These are phyloP conservation scores for Chrysosporium keratinophilum DNA, from an alignment of 2,329 filamentous ascomycete species.

Conservation along the genomic window DNA sequence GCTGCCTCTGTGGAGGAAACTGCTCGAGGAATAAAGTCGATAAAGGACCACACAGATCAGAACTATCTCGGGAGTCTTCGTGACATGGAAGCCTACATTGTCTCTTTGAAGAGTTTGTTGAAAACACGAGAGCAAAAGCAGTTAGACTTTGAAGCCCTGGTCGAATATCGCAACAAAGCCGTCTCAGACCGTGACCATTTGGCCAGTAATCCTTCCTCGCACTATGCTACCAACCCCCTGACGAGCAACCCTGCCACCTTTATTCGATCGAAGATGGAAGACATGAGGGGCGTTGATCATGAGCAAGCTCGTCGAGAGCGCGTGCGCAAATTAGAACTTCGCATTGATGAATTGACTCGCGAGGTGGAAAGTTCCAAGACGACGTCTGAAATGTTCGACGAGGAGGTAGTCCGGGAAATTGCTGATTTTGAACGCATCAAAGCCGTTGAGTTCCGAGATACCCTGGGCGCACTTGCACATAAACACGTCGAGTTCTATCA, in stretches of 20 bases:
- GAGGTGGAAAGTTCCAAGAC: slow-evolving; percentile 83
- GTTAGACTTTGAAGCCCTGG: slow-evolving; percentile 90
- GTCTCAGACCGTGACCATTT: slow-evolving; percentile 76
- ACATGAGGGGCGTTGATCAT: slow-evolving; percentile 92
- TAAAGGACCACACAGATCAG: slow-evolving; percentile 87
- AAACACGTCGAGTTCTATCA: slow-evolving; percentile 81
- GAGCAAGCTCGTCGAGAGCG: slow-evolving; percentile 81
- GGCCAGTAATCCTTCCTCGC: slow-evolving; percentile 50
- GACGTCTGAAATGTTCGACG: slow-evolving; percentile 85
- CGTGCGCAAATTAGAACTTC: slow-evolving; percentile 77
- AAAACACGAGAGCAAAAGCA: slow-evolving; percentile 96
- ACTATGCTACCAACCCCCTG: slow-evolving; percentile 44
- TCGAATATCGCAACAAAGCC: slow-evolving; percentile 88
- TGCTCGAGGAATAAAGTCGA: slow-evolving; percentile 61
- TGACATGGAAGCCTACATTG: slow-evolving; percentile 91
- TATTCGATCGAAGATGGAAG: slow-evolving; percentile 87
- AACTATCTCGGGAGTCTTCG: slow-evolving; percentile 86
- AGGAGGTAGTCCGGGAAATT: slow-evolving; percentile 89
- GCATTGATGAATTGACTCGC: slow-evolving; percentile 80
- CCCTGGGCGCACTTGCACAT: slow-evolving; percentile 71
- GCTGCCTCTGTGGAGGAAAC: slow-evolving; percentile 78
- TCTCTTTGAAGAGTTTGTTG: slow-evolving; percentile 74
- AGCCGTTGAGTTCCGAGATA: slow-evolving; percentile 78
- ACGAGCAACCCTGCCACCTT: slow-evolving; percentile 68
- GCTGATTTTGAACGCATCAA: slow-evolving; percentile 95